Percentiles rank a stretch among this genome's conserved stretches.
phyloP scores from a whole-genome alignment of 345 rosid species.

The Chamaenerion angustifolium region DNA sequence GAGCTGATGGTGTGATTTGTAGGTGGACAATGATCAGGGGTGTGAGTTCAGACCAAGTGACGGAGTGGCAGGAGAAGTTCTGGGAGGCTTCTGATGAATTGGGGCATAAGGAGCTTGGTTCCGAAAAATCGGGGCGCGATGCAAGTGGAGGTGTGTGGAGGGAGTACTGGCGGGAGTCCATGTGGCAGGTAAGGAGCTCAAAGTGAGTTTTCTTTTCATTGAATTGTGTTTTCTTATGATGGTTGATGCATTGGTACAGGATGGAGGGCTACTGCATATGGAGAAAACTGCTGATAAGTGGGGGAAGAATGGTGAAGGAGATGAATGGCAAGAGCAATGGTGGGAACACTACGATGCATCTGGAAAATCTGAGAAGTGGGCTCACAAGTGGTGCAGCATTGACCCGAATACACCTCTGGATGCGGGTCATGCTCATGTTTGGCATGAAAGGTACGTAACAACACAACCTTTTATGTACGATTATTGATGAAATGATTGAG shows the following conservation, averaged over 20 bases:
- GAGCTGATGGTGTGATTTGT: conserved; percentile 69
- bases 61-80: conserved; percentile 92
- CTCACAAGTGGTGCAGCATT: conserved; percentile 91
- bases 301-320: conserved; percentile 83
- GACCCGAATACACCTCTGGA: conserved; percentile 68
- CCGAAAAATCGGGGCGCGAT: conserved; percentile 92
- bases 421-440: conserved; percentile 89
- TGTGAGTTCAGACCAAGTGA: conserved; percentile 57
- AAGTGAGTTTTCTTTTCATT: not conserved
- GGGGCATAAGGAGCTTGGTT: conserved; percentile 88
- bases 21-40: conserved; percentile 91
- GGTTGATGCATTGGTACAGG: conserved; percentile 19
- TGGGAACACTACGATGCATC: conserved; percentile 83
- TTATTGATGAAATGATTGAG: no score
- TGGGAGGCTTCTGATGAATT: conserved; percentile 96
- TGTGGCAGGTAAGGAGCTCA: conserved; percentile 58
- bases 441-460: conserved; percentile 91
- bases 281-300: conserved; percentile 94
- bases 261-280: conserved; percentile 53
- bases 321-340: conserved; percentile 95
- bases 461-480: no score
- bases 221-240: not conserved
- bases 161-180: conserved; percentile 80
- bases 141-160: conserved; percentile 75
- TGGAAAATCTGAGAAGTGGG: conserved; percentile 85